Evolutionary conservation across 345 rosid species (phyloP).

Genomic region (Limnanthes douglasii): DNA sequence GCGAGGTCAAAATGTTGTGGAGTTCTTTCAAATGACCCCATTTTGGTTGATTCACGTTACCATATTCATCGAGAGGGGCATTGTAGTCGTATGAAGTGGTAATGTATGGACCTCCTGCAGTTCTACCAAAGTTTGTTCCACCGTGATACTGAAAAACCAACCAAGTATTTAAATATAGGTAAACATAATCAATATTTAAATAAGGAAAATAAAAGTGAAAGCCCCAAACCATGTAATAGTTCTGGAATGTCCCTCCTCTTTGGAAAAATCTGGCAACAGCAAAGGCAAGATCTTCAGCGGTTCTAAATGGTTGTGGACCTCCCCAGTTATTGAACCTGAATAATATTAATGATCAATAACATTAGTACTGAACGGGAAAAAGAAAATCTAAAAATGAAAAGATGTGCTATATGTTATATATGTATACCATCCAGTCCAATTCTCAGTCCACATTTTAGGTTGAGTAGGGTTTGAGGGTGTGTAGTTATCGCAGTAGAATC

Average conservation of each 20-base stretch:
- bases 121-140: conserved; percentile 53
- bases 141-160: conserved; percentile 36
- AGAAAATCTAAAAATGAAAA: neutral
- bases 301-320: conserved; percentile 31
- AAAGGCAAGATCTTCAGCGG: conserved; percentile 47
- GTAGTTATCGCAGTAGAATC: conserved; percentile 34
- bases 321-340: conserved; percentile 43
- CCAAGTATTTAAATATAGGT: too few species aligned
- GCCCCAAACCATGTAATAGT: conserved; percentile 46
- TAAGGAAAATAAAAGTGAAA: neutral
- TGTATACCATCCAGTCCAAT: conserved; percentile 67
- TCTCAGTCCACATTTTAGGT: conserved; percentile 63
- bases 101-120: conserved; percentile 53
- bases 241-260: conserved; percentile 40
- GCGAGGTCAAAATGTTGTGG: conserved; percentile 31
- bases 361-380: neutral
- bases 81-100: conserved; percentile 47
- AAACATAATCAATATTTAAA: neutral
- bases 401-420: too few species aligned
- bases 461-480: conserved; percentile 16
- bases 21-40: conserved; percentile 69
- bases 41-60: conserved; percentile 62
- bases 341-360: neutral
- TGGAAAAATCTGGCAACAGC: conserved; percentile 45
- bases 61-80: conserved; percentile 50